phyloP scores from a whole-genome alignment of 1,139 yeast genomes.

The Lodderomyces pseudojiufengensis region DNA sequence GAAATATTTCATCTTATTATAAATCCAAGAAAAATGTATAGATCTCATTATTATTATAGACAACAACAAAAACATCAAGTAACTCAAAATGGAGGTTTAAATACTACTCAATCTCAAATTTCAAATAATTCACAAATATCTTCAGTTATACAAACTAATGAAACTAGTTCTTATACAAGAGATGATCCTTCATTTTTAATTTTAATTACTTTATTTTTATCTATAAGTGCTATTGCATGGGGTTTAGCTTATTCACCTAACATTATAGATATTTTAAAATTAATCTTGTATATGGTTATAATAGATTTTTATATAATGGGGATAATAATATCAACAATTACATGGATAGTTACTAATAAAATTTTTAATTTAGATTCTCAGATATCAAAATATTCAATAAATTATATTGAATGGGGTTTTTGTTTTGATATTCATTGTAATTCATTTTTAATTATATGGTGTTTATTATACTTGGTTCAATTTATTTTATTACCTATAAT shows the following conservation, averaged over 20 bases:
- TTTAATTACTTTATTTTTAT: conserved; percentile 59
- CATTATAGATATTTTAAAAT: conserved; percentile 53
- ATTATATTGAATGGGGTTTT: conserved; percentile 85
- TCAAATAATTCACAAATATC: no score
- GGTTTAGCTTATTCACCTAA: conserved; percentile 77
- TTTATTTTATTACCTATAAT: conserved; percentile 72
- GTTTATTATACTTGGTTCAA: conserved; percentile 70
- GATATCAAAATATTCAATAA: conserved; percentile 30
- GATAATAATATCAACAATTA: conserved; percentile 59
- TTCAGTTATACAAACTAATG: conserved; percentile 19
- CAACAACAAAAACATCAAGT: conserved; percentile 20
- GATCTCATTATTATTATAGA: conserved; percentile 72
- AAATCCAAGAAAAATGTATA: conserved; percentile 78
- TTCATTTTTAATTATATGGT: conserved; percentile 79
- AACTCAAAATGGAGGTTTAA: background rate
- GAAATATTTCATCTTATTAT: conserved; percentile 72
- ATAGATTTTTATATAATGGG: conserved; percentile 80
- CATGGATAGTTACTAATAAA: conserved; percentile 70
- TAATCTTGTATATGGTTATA: conserved; percentile 78
- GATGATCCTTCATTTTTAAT: conserved; percentile 90
- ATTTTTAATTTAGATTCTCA: conserved; percentile 47
- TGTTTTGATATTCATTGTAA: conserved; percentile 94
- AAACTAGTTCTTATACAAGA: conserved; percentile 59
- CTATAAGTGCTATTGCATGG: conserved; percentile 84
- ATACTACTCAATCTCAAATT: conserved; percentile 17